Evolutionary conservation across 2,329 filamentous ascomycete genomes (phyloP).

Genomic region (Pseudogymnoascus sp.): DNA sequence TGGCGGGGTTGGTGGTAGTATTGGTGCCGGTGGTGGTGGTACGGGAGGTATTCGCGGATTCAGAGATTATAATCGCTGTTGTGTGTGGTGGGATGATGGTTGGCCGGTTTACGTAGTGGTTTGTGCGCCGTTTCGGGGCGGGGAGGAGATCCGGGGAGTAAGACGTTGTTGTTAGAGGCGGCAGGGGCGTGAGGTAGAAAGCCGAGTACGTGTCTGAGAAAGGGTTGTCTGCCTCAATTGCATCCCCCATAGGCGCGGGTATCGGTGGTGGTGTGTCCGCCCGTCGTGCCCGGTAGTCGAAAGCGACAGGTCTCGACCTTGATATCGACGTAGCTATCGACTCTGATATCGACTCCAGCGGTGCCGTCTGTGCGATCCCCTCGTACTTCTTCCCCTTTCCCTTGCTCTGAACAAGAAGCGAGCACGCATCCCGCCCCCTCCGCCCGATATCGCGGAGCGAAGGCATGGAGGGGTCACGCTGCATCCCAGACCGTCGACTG

Average conservation of each 20-base stretch:
- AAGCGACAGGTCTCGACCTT: not conserved
- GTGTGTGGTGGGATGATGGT: not conserved
- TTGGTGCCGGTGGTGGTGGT: not conserved
- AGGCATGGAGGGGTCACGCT: not conserved
- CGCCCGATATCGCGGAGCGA: not conserved
- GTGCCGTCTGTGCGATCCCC: not conserved
- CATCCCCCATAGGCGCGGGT: not conserved
- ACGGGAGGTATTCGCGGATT: not conserved
- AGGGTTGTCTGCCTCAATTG: not conserved
- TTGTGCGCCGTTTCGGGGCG: not conserved
- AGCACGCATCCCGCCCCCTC: not conserved
- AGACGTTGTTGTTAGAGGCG: not conserved
- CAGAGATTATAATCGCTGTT: not conserved
- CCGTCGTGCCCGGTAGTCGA: not conserved
- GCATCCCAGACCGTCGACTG: not conserved
- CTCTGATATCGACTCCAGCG: not conserved
- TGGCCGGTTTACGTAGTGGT: not conserved
- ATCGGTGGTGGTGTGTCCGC: not conserved
- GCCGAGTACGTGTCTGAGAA: not conserved
- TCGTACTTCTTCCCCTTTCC: not conserved
- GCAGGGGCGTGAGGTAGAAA: not conserved
- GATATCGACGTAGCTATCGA: not conserved
- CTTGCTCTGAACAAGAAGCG: not conserved
- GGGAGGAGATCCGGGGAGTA: not conserved
- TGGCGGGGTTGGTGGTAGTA: not conserved